These are phyloP conservation scores for Pichia sp. DNA, from an alignment of 1,139 yeast genomes.

Conservation along the genomic window DNA sequence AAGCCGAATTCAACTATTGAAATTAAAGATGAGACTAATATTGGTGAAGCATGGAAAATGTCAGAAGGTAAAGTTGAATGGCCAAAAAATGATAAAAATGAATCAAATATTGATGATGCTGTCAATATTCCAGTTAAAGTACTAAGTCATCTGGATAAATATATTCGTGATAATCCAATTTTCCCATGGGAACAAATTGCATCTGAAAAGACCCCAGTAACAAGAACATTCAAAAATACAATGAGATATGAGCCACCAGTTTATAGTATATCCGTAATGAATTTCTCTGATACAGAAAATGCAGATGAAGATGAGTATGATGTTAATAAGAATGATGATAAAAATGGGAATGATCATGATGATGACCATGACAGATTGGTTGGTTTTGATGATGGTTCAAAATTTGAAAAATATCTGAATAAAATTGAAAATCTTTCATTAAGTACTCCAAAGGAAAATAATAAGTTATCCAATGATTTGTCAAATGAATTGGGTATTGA, in stretches of 20 bases:
- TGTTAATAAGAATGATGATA: no score
- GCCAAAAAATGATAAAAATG: conserved; percentile 6
- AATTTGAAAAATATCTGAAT: conserved; percentile 20
- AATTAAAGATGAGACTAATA: conserved; percentile 14
- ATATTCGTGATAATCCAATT: conserved; percentile 29
- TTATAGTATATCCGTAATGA: conserved; percentile 14
- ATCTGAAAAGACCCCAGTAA: not conserved
- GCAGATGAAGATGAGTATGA: no score
- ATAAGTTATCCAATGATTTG: not conserved
- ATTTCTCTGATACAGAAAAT: not conserved
- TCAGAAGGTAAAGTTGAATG: conserved; percentile 29
- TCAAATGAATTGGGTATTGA: conserved; percentile 5
- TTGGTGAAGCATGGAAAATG: conserved; percentile 37
- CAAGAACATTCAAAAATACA: conserved; percentile 20
- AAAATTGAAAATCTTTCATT: conserved; percentile 8
- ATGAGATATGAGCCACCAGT: conserved; percentile 14
- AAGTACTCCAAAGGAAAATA: not conserved
- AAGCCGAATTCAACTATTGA: conserved; percentile 8
- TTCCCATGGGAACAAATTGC: conserved; percentile 41
- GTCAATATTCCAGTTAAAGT: not conserved
- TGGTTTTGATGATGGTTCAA: conserved; percentile 25
- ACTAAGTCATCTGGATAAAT: conserved; percentile 11
- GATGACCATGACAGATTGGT: no score
- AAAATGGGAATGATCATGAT: no score
- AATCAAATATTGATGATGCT: not conserved